Evolutionary conservation across 1,284 basidiomycete species (phyloP).

Genomic region (Fomitopsis pinicola): DNA sequence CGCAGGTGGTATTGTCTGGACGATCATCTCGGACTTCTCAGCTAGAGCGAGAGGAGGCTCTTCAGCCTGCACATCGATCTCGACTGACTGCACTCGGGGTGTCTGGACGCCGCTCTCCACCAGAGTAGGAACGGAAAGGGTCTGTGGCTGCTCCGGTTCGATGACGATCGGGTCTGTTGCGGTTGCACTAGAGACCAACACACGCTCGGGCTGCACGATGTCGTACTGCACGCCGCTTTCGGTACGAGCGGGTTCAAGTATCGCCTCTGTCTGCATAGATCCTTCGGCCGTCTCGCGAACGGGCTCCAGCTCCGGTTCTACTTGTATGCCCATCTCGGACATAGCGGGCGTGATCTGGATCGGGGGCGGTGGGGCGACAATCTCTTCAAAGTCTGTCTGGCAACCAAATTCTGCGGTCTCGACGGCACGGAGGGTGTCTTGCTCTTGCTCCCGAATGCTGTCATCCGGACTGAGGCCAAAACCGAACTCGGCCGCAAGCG

Average conservation of each 20-base stretch:
- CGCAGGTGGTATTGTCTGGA: slow-evolving; percentile 24
- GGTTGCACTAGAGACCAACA: slow-evolving; percentile 29
- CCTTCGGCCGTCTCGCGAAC: slow-evolving; percentile 35
- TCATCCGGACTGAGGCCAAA: slow-evolving; percentile 38
- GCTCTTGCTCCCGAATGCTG: slow-evolving; percentile 36
- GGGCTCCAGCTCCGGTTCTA: slow-evolving; percentile 38
- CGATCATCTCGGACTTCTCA: slow-evolving; percentile 26
- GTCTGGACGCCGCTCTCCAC: slow-evolving; percentile 40
- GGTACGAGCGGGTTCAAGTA: slow-evolving; percentile 15
- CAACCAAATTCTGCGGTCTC: slow-evolving; percentile 60
- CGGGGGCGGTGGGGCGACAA: slow-evolving; percentile 26
- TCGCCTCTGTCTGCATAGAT: slow-evolving; percentile 49
- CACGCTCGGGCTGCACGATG: slow-evolving; percentile 20
- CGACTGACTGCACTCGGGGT: slow-evolving; percentile 14
- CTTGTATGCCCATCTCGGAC: slow-evolving; percentile 41
- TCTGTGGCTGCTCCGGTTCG: slow-evolving; percentile 7
- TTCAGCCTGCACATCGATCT: slow-evolving; percentile 27
- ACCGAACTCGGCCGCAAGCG: slow-evolving; percentile 61
- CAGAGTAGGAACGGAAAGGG: slow-evolving; percentile 12
- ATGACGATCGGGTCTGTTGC: slow-evolving; percentile 34
- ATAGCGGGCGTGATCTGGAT: slow-evolving; percentile 25
- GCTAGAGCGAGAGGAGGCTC: slow-evolving; percentile 11
- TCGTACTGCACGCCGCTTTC: slow-evolving; percentile 43
- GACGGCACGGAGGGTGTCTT: slow-evolving; percentile 30
- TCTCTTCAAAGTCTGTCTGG: slow-evolving; percentile 51